A percentile compares a stretch with the other conserved stretches of the same genome.
phyloP scores from a whole-genome alignment of 2,329 filamentous ascomycete species.

The Saccharata proteae region DNA sequence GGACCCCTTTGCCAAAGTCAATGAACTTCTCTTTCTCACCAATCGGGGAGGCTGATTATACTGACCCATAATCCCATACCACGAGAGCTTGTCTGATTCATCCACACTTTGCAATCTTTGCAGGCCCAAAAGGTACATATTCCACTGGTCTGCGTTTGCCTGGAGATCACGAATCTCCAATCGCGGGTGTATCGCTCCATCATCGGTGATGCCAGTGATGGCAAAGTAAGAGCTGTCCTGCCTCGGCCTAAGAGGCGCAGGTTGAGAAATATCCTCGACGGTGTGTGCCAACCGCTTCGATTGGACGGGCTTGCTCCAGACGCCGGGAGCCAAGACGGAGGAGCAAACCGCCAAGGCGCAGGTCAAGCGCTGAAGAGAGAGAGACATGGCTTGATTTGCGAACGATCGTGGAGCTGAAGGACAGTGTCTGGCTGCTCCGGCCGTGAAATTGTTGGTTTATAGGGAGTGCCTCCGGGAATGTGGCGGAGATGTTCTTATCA shows the following conservation, averaged over 20 bases:
- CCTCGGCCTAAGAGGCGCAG: slow-evolving; percentile 4
- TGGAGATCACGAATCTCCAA: slow-evolving; percentile 57
- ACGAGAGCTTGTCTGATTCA: slow-evolving; percentile 55
- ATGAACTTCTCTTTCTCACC: not conserved
- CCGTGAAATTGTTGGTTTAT: no score
- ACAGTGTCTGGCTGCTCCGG: no score
- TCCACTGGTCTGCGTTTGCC: slow-evolving; percentile 54
- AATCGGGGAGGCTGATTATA: not conserved
- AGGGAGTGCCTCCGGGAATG: no score
- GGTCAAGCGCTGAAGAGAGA: no score
- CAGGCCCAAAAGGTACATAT: slow-evolving; percentile 64
- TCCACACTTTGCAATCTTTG: slow-evolving; percentile 57
- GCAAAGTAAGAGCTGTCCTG: slow-evolving; percentile 11
- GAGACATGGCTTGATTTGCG: no score
- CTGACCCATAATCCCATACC: slow-evolving; percentile 65
- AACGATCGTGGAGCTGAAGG: no score
- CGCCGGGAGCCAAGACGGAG: no score
- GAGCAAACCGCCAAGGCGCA: no score
- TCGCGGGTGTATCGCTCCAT: slow-evolving; percentile 30
- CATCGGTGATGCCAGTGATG: slow-evolving; percentile 11
- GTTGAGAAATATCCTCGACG: no score
- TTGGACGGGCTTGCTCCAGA: no score
- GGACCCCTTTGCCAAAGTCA: slow-evolving; percentile 48
- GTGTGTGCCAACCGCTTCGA: no score
- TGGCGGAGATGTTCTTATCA: no score